Base-by-base conservation (phyloP, 2,329 filamentous ascomycete genomes). In the Fusarium sp. region DNA sequence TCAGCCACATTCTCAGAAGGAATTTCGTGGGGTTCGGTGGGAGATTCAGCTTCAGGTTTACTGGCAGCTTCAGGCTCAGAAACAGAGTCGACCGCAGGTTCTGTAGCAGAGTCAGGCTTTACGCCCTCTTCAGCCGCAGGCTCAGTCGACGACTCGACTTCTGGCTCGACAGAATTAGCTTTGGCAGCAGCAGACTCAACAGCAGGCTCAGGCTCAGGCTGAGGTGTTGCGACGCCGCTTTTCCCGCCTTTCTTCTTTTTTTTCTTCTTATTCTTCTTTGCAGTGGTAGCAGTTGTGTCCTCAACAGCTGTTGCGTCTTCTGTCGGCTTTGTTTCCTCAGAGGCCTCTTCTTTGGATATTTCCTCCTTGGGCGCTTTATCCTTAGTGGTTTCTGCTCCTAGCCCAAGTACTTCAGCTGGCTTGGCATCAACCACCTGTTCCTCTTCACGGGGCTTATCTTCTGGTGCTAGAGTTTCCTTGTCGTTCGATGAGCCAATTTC, bases 181-280 rank as follows among this genome's bases (percentile, higher is more conserved):
- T 60, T 13, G 29, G 55, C 17, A n/a, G 36, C 25, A 27, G 31
- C 47, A 35, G 57, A 15, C 25, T 64, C 45, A 17, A 27, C 31
- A 33, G 39, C 49, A 31, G 47, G 41, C 22, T 60, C 57, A 14
- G 38, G 29, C n/a, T 10, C 36, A 12, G 47, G n/a, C 15, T 47
- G 47, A 4, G 58, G 58, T 36, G 46, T 64, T 39, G 54, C 46
- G 17, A 18, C 42, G 17, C 65, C 52, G 39, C 58, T 56, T 33
- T 65, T 58, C 17, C 31, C 53, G 15, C 46, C 59, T 53, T 56
- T 60, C 59, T 57, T 72, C 57, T 67, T 65, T n/a, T 45, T 60
- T 42, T 58, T 71, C 55, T 47, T 75, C 55, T 27, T 68, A 25
- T 46, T 45, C 42, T 68, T 65, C 36, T 55, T 71, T 44, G 63